Conservation (phyloP, 2,329 filamentous ascomycete genomes). For the Fusarium sacchari region DNA sequence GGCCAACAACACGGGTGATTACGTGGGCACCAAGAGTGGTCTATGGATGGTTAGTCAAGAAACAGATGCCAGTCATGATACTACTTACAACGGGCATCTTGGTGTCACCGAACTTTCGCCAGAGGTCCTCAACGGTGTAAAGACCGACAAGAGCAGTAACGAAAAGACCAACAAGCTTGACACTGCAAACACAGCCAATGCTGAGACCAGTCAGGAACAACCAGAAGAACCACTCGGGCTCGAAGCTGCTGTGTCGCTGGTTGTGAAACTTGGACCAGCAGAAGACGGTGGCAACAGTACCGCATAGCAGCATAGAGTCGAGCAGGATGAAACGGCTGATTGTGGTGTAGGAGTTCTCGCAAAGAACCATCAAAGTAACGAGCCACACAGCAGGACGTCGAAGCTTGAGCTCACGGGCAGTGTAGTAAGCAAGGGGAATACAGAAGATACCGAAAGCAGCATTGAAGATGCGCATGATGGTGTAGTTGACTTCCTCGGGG, state of each 20-base stretch:
- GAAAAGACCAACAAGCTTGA: conserved; percentile 98
- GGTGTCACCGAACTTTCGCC: conserved; percentile 95
- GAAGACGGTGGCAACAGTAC: conserved; percentile 96
- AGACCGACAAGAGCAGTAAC: conserved; percentile 93
- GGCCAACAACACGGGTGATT: conserved; percentile 79
- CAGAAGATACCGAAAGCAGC: conserved; percentile 92
- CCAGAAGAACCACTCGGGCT: conserved; percentile 93
- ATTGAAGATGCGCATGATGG: conserved; percentile 98
- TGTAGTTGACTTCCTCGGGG: conserved; percentile 92
- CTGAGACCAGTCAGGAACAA: conserved; percentile 92
- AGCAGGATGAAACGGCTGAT: conserved; percentile 98
- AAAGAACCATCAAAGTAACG: conserved; percentile 95
- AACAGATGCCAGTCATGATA: not conserved
- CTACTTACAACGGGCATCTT: conserved; percentile 83
- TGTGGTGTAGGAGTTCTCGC: conserved; percentile 99
- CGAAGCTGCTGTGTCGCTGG: conserved; percentile 85
- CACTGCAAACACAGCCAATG: conserved; percentile 97
- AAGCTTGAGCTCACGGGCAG: conserved; percentile 89
- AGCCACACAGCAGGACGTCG: conserved; percentile 91
- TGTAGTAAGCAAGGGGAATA: conserved; percentile 94
- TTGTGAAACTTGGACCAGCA: conserved; percentile 98
- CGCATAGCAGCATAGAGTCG: conserved; percentile 98
- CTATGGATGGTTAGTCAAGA: conserved; percentile 40
- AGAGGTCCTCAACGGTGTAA: conserved; percentile 96
- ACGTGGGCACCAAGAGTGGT: conserved; percentile 80